phyloP scores from a whole-genome alignment of 1,284 basidiomycete species.

The Abortiporus biennis region DNA sequence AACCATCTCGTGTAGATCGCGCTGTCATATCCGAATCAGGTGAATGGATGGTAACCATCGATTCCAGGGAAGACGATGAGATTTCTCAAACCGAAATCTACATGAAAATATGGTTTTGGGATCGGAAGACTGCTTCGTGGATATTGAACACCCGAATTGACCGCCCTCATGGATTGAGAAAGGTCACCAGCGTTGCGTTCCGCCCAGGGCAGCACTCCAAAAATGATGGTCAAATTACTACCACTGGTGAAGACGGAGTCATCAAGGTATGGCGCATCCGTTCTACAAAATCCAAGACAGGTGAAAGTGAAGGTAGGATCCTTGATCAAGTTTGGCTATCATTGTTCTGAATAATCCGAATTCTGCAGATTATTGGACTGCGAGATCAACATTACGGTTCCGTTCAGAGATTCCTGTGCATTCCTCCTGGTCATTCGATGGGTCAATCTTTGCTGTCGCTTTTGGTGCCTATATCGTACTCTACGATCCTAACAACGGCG shows the following conservation, averaged over 20 bases:
- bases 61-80: conserved; percentile 67
- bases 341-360: conserved; percentile 1
- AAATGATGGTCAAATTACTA: conserved; percentile 42
- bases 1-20: conserved; percentile 73
- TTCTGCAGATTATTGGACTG: conserved; percentile 68
- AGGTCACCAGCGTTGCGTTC: conserved; percentile 71
- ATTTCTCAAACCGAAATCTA: conserved; percentile 64
- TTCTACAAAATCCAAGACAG: conserved; percentile 34
- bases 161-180: conserved; percentile 71
- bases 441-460: conserved; percentile 78
- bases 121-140: conserved; percentile 52
- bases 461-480: conserved; percentile 69
- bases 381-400: conserved; percentile 66
- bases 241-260: conserved; percentile 62
- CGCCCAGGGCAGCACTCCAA: conserved; percentile 32
- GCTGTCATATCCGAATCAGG: conserved; percentile 63
- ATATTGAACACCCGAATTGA: conserved; percentile 88
- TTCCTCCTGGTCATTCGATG: conserved; percentile 80
- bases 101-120: conserved; percentile 92
- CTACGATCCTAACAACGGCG: conserved; percentile 70
- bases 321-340: conserved; percentile 5
- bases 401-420: conserved; percentile 63
- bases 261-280: conserved; percentile 72
- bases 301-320: conserved; percentile 42
- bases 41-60: conserved; percentile 94